Base-by-base conservation (phyloP, 306 rosid species). In the Ammopiptanthus mongolicus region DNA sequence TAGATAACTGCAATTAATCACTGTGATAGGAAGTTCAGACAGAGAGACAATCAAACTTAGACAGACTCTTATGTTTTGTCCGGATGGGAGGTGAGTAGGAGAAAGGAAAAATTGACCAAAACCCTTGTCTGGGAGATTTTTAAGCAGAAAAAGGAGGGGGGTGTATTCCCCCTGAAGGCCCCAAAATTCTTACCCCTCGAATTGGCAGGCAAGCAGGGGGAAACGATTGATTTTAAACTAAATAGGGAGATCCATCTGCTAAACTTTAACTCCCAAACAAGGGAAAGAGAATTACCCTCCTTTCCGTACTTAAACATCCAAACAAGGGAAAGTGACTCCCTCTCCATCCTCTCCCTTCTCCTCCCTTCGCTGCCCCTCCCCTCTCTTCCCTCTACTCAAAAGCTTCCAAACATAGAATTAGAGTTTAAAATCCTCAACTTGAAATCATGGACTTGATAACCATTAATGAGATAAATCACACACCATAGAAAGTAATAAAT, bases 361-460 rank as follows among this genome's bases (percentile, higher is more conserved):
- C 8, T 39, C 76, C 52, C 55, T 39, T 37, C 66, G 19, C 22
- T 31, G 5, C 37, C 65, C 53, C 18, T 9, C 23, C 12, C 70
- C 1, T 19, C 37, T 48, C 51, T 41, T 75, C 73, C 73, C 44
- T 63, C 62, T 5, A 70, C 52, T 7, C 15, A 6, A 44, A 31
- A 63, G 53, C 42, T 34, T 47, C 71, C 64, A 15, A 78, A 59
- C 69, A 57, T 15, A 64, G 61, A 64, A 61, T 55, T 73, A 46
- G 48, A 46, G 68, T 19, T 61, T 71, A 71, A 79, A 37, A 78
- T 77, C 63, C 59, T 34, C 75, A 44, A 23, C 50, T 29, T 23
- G 31, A 42, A 60, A 63, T 18, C 60, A 42, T 51, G 71, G 70
- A 25, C 41, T 36, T 57, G 53, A 65, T 25, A 34, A 67, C 12